phyloP scores from a whole-genome alignment of 805 yeast genomes.

The Komagataella ulmi region DNA sequence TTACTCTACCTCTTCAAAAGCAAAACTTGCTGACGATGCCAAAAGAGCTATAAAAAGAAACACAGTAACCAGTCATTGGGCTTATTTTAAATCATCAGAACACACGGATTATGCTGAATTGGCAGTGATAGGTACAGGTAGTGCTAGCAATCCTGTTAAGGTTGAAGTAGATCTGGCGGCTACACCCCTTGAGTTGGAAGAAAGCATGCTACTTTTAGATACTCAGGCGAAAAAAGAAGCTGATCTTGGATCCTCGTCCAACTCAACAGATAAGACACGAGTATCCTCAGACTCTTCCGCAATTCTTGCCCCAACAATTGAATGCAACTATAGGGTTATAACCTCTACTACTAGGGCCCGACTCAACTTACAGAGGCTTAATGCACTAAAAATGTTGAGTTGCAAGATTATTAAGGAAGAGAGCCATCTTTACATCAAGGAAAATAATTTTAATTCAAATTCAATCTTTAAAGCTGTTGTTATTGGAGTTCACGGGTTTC shows the following conservation, averaged over 20 bases:
- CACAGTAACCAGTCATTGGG: slow-evolving; percentile 16
- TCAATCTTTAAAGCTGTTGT: slow-evolving; percentile 39
- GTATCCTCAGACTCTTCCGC: background rate
- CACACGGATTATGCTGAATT: slow-evolving; percentile 10
- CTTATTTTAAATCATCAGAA: slow-evolving; percentile 5
- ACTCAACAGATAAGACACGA: background rate
- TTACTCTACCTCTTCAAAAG: slow-evolving; percentile 8
- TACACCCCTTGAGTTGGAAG: slow-evolving; percentile 16
- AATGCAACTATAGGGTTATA: background rate
- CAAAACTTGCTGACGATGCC: slow-evolving; percentile 12
- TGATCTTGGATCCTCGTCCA: background rate
- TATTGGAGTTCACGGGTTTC: slow-evolving; percentile 92
- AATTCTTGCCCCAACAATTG: background rate
- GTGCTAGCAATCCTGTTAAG: slow-evolving; percentile 13
- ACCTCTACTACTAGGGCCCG: background rate
- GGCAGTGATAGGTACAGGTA: slow-evolving; percentile 16
- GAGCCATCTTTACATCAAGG: background rate
- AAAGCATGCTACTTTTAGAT: slow-evolving; percentile 3
- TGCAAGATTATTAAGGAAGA: slow-evolving; percentile 1
- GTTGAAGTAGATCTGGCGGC: slow-evolving; percentile 11
- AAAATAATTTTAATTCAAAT: slow-evolving; percentile 16
- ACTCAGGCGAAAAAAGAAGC: background rate
- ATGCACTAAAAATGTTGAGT: background rate
- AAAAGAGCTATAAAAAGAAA: slow-evolving; percentile 10
- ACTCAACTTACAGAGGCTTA: too few relatives aligned